Conservation (phyloP, 306 rosid genomes). For the Vicia faba region DNA sequence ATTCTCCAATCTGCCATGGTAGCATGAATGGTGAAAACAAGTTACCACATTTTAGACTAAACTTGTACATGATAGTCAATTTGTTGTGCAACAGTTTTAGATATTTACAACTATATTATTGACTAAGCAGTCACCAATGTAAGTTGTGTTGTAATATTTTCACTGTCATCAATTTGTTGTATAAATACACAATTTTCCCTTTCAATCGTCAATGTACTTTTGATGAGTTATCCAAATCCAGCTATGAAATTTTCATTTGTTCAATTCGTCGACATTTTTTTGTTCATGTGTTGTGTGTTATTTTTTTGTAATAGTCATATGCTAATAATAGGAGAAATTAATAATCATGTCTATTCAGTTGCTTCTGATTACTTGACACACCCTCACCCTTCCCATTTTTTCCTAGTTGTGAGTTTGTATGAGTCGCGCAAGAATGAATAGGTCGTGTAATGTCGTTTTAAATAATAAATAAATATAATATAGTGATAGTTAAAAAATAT, state of each 20-base stretch:
- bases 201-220: neutral
- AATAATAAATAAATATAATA: no score
- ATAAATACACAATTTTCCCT: conserved; percentile 46
- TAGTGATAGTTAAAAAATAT: no score
- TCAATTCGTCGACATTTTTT: neutral
- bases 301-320: no score
- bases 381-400: no score
- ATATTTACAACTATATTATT: conserved; percentile 41
- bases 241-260: neutral
- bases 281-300: neutral
- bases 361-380: no score
- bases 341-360: no score
- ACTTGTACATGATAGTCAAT: conserved; percentile 59
- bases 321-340: no score
- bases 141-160: conserved; percentile 37
- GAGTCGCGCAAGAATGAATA: no score
- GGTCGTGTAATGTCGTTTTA: no score
- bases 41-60: conserved; percentile 39
- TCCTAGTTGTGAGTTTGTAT: no score
- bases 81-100: conserved; percentile 44
- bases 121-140: conserved; percentile 40
- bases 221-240: conserved; percentile 14
- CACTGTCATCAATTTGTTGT: conserved; percentile 36
- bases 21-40: conserved; percentile 44
- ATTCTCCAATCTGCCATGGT: conserved; percentile 34